Evolutionary conservation across 2,329 filamentous ascomycete genomes (phyloP).

Genomic region (Fusarium verticillioides): DNA sequence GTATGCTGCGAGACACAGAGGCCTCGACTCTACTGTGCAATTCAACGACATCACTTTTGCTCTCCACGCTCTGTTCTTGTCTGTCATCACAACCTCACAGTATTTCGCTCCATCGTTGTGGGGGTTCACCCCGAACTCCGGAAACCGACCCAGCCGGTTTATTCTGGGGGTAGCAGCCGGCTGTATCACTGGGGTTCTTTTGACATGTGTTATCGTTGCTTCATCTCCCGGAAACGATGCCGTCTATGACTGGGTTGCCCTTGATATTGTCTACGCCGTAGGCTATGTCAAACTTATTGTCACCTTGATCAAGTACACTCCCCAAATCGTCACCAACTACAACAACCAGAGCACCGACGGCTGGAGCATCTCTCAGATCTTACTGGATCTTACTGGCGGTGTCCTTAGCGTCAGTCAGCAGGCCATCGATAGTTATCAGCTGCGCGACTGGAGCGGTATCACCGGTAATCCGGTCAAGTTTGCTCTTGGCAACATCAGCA

Average conservation of each 20-base stretch:
- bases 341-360: conserved; percentile 85
- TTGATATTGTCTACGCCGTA: conserved; percentile 74
- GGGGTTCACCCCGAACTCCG: conserved; percentile 74
- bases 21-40: conserved; percentile 83
- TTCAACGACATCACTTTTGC: conserved; percentile 94
- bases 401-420: conserved; percentile 85
- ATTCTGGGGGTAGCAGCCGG: conserved; percentile 78
- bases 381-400: conserved; percentile 86
- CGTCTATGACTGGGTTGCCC: conserved; percentile 65
- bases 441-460: conserved; percentile 89
- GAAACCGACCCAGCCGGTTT: conserved; percentile 66
- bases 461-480: conserved; percentile 94
- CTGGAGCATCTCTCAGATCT: conserved; percentile 86
- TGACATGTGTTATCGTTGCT: conserved; percentile 60
- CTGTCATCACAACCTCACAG: conserved; percentile 79
- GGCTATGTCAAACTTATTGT: conserved; percentile 91
- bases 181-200: conserved; percentile 69
- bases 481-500: conserved; percentile 83
- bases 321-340: conserved; percentile 86
- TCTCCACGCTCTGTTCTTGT: conserved; percentile 80
- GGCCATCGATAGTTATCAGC: conserved; percentile 83
- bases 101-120: conserved; percentile 77
- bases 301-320: conserved; percentile 92
- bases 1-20: conserved; percentile 82
- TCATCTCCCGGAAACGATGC: conserved; percentile 52